Evolutionary conservation across 176 grass and related monocot species (phyloP).

Genomic region (Bolboschoenus planiculmis): DNA sequence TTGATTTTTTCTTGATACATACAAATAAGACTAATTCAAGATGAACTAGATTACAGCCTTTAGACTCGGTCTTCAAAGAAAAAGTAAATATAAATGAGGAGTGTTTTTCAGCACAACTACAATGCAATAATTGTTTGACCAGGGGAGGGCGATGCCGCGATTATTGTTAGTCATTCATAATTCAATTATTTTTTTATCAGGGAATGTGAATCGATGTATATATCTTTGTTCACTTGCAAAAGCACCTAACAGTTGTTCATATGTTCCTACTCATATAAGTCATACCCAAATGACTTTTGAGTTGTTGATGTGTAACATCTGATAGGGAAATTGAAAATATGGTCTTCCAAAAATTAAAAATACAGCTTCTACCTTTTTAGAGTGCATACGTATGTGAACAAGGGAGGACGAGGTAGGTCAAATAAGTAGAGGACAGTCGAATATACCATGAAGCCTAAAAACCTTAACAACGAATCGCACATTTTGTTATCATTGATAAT

Average conservation of each 20-base stretch:
- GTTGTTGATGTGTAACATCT: neutral
- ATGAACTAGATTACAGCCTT: neutral
- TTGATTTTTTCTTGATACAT: neutral
- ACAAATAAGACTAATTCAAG: neutral
- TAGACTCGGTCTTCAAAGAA: neutral
- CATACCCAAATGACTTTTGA: conserved; percentile 1
- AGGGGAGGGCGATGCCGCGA: neutral
- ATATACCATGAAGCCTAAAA: neutral
- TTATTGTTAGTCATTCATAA: neutral
- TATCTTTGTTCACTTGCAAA: neutral
- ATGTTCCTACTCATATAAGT: neutral
- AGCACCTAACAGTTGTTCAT: neutral
- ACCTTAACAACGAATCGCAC: neutral
- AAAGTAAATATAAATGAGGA: neutral
- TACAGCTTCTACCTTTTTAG: neutral
- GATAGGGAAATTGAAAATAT: neutral
- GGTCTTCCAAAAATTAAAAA: neutral
- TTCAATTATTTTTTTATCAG: neutral
- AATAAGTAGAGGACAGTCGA: neutral
- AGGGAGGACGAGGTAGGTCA: neutral
- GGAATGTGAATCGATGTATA: neutral
- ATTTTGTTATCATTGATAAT: neutral
- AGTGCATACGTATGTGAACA: neutral
- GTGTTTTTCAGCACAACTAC: neutral
- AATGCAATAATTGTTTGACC: neutral